A percentile compares a stretch with the other conserved stretches of the same genome.
Conservation (phyloP, 2,329 filamentous ascomycete genomes). For the Alternaria sp. region DNA sequence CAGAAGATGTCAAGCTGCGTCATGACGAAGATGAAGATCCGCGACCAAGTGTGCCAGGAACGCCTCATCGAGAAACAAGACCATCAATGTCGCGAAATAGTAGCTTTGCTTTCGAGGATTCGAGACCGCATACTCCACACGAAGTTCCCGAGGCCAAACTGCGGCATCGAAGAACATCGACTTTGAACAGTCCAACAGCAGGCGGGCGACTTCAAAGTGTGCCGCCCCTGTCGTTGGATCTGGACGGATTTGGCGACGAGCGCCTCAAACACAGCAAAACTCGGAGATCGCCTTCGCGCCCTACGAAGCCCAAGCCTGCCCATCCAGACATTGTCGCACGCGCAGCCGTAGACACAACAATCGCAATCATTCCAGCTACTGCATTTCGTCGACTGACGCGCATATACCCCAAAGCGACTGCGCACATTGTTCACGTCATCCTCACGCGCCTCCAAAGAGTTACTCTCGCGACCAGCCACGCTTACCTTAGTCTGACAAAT, state of each 20-base stretch:
- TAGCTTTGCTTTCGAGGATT: slow-evolving; percentile 46
- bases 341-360: slow-evolving; percentile 94
- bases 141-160: slow-evolving; percentile 31
- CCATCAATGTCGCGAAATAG: slow-evolving; percentile 39
- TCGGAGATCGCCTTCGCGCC: slow-evolving; percentile 38
- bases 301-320: slow-evolving; percentile 71
- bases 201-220: slow-evolving; percentile 63
- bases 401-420: slow-evolving; percentile 93
- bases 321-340: slow-evolving; percentile 98
- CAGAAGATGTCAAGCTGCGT: slow-evolving; percentile 86
- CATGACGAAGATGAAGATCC: slow-evolving; percentile 72
- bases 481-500: slow-evolving; percentile 88
- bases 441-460: slow-evolving; percentile 92
- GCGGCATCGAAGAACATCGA: slow-evolving; percentile 42
- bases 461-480: slow-evolving; percentile 91
- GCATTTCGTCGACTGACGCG: slow-evolving; percentile 92
- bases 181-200: slow-evolving; percentile 48
- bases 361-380: slow-evolving; percentile 96
- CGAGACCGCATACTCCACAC: slow-evolving; percentile 43
- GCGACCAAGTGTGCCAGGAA: slow-evolving; percentile 40
- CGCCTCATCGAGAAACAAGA: slow-evolving; percentile 31
- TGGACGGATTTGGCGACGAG: slow-evolving; percentile 34
- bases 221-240: slow-evolving; percentile 77
- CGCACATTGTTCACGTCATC: slow-evolving; percentile 98
- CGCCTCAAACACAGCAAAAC: slow-evolving; percentile 34